Base-by-base conservation (phyloP, 1,284 basidiomycete species). In the Sporisorium reilianum region DNA sequence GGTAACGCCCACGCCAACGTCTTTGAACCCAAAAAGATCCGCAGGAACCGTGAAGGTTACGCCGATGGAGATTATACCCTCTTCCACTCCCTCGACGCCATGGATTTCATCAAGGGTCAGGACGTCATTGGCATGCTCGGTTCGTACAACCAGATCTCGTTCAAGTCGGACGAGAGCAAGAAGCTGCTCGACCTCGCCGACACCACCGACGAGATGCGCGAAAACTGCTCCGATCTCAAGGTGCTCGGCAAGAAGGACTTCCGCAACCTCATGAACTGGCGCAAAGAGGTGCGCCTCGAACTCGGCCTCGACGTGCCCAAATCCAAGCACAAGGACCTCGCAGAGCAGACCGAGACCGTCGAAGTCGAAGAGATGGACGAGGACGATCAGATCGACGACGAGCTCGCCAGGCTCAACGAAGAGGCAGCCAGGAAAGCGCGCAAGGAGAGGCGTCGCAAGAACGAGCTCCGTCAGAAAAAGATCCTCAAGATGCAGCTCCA, bases 211-310 rank as follows among this genome's bases (percentile, higher is more conserved):
- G 96, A 99, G 68, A 88, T 99, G 73, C 89, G 90, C 81, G 88
- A 89, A 30, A 95, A 93, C 84, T 93, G 91, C 71, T 89, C 92
- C 25, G 97, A 99, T 88, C 88, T 99, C 75, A 98, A 97, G 85
- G 95, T 99, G 5, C 88, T 99, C 36, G 97, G 97, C 49, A 98
- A 97, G 86, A 92, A 95, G 53, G 97, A 99, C 82, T 99, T 99
- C 87, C 97, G 97, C 85, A 86, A 89, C 11, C 86, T 99, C 64
- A 88, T 99, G 69, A 97, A 92, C 87, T 99, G 97, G 96, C 81
- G 83, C 56, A 76, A 78, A 55, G 67, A 74, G 16, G 46, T 91
- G 93, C 55, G 92, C 94, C 86, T 93, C 94, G 88, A 92, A 91
- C 72, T 82, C 10, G 77, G 77, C 10, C 61, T 84, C 40, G 83